phyloP scores from a whole-genome alignment of 257 asterid species.

The Solanum megistacrolobum region DNA sequence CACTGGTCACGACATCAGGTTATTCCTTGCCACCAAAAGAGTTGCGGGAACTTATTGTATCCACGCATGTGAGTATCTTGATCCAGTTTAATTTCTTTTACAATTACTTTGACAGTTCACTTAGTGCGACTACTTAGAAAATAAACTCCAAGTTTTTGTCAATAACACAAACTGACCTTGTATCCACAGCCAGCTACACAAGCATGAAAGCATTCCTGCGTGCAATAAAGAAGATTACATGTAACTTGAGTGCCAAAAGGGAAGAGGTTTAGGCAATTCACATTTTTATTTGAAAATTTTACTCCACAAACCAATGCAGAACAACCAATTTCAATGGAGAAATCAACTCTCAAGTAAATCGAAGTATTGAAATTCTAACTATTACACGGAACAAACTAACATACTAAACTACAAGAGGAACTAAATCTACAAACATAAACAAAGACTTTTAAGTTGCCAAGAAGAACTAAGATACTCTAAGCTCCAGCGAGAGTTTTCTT shows the following conservation, averaged over 20 bases:
- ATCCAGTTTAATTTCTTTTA: background rate
- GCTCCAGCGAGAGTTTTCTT: background rate
- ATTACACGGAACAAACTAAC: background rate
- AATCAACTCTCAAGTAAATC: background rate
- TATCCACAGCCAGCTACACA: slow-evolving; percentile 76
- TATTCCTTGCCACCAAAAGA: background rate
- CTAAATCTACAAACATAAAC: background rate
- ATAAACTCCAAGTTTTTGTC: background rate
- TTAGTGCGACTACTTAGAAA: background rate
- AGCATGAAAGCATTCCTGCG: slow-evolving; percentile 76
- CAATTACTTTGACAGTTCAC: background rate
- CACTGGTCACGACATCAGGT: background rate
- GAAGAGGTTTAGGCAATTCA: background rate
- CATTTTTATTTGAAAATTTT: background rate
- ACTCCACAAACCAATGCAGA: background rate
- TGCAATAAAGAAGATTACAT: background rate
- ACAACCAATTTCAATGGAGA: background rate
- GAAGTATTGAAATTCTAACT: background rate
- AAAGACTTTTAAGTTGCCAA: background rate
- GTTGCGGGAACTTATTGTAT: background rate
- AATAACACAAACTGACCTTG: slow-evolving; percentile 39
- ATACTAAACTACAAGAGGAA: background rate
- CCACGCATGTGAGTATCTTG: background rate
- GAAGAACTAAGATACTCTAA: background rate
- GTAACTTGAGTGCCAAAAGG: background rate